These are phyloP conservation scores for Mucor indicus DNA, from an alignment of 371 early-diverging fungal species.

Conservation along the genomic window DNA sequence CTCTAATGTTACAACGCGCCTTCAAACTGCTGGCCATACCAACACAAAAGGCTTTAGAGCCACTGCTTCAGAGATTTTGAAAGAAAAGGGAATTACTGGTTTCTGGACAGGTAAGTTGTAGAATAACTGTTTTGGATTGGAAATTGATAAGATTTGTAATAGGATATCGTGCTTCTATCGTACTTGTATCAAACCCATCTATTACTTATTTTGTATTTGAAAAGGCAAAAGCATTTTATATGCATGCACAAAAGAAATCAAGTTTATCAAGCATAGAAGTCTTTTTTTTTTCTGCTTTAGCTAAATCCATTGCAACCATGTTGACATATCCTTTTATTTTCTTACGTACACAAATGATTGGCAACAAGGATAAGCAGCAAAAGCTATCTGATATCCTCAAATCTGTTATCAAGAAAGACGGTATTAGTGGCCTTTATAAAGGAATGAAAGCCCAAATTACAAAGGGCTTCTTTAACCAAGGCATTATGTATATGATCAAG, in stretches of 20 bases:
- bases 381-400: conserved; percentile 41
- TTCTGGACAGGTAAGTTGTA: conserved; percentile 51
- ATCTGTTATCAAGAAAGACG: conserved; percentile 44
- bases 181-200: conserved; percentile 58
- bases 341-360: conserved; percentile 48
- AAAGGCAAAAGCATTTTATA: conserved; percentile 42
- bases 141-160: too few species aligned
- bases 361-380: conserved; percentile 14
- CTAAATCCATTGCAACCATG: conserved; percentile 58
- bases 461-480: conserved; percentile 64
- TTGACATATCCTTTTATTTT: conserved; percentile 62
- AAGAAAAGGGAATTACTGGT: conserved; percentile 49
- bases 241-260: conserved; percentile 26
- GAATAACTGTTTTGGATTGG: too few species aligned
- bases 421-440: conserved; percentile 50
- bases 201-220: conserved; percentile 65
- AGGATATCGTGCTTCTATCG: conserved; percentile 60
- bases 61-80: conserved; percentile 33
- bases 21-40: conserved; percentile 48
- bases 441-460: conserved; percentile 56
- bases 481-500: conserved; percentile 67
- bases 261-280: conserved; percentile 46
- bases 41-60: conserved; percentile 1
- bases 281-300: conserved; percentile 56
- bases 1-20: conserved; percentile 53